These are phyloP conservation scores for Barnettozyma sp. DNA, from an alignment of 805 yeast species.

Conservation along the genomic window DNA sequence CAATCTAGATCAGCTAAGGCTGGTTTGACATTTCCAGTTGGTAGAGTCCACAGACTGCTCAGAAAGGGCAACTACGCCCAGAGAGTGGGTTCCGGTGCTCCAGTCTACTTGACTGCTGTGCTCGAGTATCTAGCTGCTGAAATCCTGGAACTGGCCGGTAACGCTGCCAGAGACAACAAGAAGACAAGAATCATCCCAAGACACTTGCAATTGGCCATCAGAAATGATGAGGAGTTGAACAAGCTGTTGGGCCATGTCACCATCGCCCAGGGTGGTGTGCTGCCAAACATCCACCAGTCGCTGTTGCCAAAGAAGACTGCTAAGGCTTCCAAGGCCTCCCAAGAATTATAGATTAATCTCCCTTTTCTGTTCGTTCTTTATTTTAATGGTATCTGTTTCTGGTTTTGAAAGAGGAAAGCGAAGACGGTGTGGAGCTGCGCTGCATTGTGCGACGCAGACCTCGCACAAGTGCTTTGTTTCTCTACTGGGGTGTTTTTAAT, in stretches of 20 bases:
- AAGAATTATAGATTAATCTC: slow-evolving; percentile 41
- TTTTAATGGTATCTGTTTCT: too few species aligned
- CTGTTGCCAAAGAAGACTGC: slow-evolving; percentile 74
- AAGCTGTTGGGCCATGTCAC: slow-evolving; percentile 89
- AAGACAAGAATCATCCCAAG: slow-evolving; percentile 98
- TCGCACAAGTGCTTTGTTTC: too few species aligned
- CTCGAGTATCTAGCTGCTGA: slow-evolving; percentile 97
- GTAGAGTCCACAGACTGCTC: slow-evolving; percentile 95
- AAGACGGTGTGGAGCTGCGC: too few species aligned
- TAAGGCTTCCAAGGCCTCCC: slow-evolving; percentile 55
- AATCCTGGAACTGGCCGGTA: slow-evolving; percentile 97
- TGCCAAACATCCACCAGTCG: slow-evolving; percentile 95
- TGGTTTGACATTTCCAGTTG: slow-evolving; percentile 98
- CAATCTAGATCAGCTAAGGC: slow-evolving; percentile 98
- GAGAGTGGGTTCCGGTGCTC: slow-evolving; percentile 99
- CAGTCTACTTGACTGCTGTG: slow-evolving; percentile 95
- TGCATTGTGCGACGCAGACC: too few species aligned
- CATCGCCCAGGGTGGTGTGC: slow-evolving; percentile 99
- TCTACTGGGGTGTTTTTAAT: slow-evolving; percentile 2
- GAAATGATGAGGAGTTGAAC: slow-evolving; percentile 98
- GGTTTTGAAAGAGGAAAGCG: too few species aligned
- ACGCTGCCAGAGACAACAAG: slow-evolving; percentile 99
- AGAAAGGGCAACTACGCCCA: slow-evolving; percentile 98
- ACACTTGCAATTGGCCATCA: slow-evolving; percentile 96
- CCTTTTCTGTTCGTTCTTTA: slow-evolving; percentile 6